phyloP scores from a whole-genome alignment of 73 alveolate genomes.

The Symbiodinium pilosum region DNA sequence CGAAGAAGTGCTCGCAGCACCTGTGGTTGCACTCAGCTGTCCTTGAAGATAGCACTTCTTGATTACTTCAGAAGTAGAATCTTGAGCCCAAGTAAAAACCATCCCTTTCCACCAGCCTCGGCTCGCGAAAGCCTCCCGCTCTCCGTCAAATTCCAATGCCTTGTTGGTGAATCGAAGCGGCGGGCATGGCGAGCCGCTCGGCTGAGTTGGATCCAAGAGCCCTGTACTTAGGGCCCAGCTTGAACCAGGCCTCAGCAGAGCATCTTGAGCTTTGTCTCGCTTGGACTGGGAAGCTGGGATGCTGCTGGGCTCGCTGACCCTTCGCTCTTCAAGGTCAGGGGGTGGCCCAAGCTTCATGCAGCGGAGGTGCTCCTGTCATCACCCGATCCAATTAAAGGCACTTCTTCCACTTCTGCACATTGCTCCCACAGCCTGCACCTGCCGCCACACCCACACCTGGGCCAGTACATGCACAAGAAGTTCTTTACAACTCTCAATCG shows the following conservation, averaged over 20 bases:
- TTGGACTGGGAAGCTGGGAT: no score
- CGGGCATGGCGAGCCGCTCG: not conserved
- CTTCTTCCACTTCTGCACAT: no score
- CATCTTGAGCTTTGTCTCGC: no score
- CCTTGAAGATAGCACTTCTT: no score
- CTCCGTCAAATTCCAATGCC: constrained; percentile 68
- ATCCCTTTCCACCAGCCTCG: constrained; percentile 48
- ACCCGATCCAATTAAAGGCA: not conserved
- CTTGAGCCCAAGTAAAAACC: no score
- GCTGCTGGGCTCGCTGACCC: constrained; percentile 10
- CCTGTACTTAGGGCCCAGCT: not conserved
- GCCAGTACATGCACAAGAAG: not conserved
- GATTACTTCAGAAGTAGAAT: no score
- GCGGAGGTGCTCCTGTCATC: constrained; percentile 36
- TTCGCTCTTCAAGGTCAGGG: constrained; percentile 63
- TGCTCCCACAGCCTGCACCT: constrained; percentile 33
- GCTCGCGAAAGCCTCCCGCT: constrained; percentile 52
- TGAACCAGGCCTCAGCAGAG: constrained; percentile 1
- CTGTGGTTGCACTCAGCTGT: not conserved
- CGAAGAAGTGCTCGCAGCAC: constrained; percentile 70
- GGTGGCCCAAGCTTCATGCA: constrained; percentile 22
- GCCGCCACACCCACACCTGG: constrained; percentile 77
- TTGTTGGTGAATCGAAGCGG: not conserved
- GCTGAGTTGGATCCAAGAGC: no score
- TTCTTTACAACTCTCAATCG: not conserved